A percentile compares a stretch with the other conserved stretches of the same genome.
Conservation (phyloP, 176 grass and related monocot species). For the Calamus simplicifolius region DNA sequence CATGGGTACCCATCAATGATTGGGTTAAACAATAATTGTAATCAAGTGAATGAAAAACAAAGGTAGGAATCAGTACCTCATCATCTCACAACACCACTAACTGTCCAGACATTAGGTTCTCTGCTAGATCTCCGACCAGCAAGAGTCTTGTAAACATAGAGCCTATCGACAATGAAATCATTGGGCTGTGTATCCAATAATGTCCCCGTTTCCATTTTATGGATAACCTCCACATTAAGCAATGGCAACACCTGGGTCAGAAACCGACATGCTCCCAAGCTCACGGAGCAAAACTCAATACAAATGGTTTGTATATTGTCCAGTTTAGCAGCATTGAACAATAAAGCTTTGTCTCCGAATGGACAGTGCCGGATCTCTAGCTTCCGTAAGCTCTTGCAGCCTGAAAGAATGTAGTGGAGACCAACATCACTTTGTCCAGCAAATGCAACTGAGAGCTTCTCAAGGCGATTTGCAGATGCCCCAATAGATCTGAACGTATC, state of each 20-base stretch:
- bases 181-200: constrained; percentile 35
- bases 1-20: too few relatives aligned
- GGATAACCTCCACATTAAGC: constrained; percentile 64
- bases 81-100: constrained; percentile 6
- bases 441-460: constrained; percentile 71
- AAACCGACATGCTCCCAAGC: constrained; percentile 49
- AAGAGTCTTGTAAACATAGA: constrained; percentile 62
- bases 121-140: constrained; percentile 35
- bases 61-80: constrained; percentile 31
- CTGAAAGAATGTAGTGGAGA: constrained; percentile 56
- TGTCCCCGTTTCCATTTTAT: too few relatives aligned
- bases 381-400: constrained; percentile 72
- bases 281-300: constrained; percentile 62
- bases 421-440: constrained; percentile 51
- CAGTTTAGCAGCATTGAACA: constrained; percentile 60
- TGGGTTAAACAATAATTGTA: too few relatives aligned
- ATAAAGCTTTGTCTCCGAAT: constrained; percentile 52
- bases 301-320: constrained; percentile 93
- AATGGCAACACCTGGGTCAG: constrained; percentile 51
- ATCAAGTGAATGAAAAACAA: too few relatives aligned
- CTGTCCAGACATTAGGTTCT: constrained; percentile 46
- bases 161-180: constrained; percentile 46
- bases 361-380: constrained; percentile 78
- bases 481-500: constrained; percentile 56
- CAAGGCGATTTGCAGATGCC: constrained; percentile 45